Percentiles rank a stretch among this genome's conserved stretches.
Conservation (phyloP, 305 asterid genomes). For the Fraxinus angustifolia region DNA sequence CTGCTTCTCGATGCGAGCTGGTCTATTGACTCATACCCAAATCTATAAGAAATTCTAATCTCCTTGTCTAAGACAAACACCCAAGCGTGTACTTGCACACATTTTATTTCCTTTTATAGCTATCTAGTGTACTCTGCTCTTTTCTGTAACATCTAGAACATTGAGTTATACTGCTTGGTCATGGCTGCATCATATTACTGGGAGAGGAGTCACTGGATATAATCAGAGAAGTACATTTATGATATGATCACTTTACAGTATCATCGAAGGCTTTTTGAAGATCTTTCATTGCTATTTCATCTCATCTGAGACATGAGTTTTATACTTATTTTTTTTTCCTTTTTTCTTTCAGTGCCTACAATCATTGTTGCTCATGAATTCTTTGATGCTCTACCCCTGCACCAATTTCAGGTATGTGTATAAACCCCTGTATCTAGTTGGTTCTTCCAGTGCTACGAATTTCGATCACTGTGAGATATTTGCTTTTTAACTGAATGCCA, state of each 20-base stretch:
- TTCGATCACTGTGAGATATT: neutral
- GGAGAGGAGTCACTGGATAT: neutral
- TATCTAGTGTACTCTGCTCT: neutral
- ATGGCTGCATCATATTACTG: neutral
- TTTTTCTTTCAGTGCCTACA: slow-evolving; percentile 58
- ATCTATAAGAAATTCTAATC: neutral
- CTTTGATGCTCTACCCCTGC: slow-evolving; percentile 91
- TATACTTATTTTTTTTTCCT: neutral
- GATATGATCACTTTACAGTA: neutral
- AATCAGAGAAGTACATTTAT: neutral
- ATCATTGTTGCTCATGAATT: slow-evolving; percentile 86
- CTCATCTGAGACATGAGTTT: neutral
- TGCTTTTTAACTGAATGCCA: neutral
- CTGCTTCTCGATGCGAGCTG: neutral
- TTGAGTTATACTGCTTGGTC: neutral
- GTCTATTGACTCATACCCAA: neutral
- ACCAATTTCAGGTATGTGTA: slow-evolving; percentile 79
- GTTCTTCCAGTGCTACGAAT: neutral
- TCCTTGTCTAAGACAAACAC: neutral
- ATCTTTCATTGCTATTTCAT: neutral
- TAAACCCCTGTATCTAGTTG: neutral
- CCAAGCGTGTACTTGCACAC: neutral
- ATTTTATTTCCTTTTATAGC: neutral
- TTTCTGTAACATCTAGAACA: slow-evolving; percentile 4
- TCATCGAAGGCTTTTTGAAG: neutral